Conservation (phyloP, 768 basidiomycete genomes). For the Russula ochroleuca region DNA sequence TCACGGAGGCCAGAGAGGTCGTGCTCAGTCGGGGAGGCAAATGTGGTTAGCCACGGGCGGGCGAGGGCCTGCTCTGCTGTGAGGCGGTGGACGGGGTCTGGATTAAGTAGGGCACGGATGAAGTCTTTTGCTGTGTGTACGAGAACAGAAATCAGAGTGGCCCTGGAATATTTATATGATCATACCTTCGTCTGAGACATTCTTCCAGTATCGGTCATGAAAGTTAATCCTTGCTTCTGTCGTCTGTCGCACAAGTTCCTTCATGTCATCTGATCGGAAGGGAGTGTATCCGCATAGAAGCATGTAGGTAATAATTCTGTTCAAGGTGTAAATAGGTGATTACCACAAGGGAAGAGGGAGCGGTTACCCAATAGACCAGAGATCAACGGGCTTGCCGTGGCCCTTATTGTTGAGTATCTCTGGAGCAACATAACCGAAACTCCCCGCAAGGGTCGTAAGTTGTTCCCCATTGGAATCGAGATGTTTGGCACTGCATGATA, state of each 20-base stretch:
- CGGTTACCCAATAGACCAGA: slow-evolving; percentile 86
- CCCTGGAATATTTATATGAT: slow-evolving; percentile 16
- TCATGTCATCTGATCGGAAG: slow-evolving; percentile 79
- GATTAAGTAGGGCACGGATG: slow-evolving; percentile 63
- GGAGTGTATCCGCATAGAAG: slow-evolving; percentile 94
- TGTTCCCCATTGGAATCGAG: slow-evolving; percentile 67
- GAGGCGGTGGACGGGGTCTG: slow-evolving; percentile 65
- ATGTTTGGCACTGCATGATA: slow-evolving; percentile 65
- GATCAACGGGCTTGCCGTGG: slow-evolving; percentile 88
- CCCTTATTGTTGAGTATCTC: slow-evolving; percentile 78
- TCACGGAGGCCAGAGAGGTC: slow-evolving; percentile 78
- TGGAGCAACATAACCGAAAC: slow-evolving; percentile 88
- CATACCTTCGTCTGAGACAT: slow-evolving; percentile 70
- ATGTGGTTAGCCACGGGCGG: slow-evolving; percentile 73
- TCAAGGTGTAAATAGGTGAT: background rate
- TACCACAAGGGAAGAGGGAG: slow-evolving; percentile 4
- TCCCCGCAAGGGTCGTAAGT: slow-evolving; percentile 68
- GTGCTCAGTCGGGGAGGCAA: slow-evolving; percentile 61
- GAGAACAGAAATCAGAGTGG: background rate
- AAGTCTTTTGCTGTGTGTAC: slow-evolving; percentile 70
- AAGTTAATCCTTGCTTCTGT: slow-evolving; percentile 81
- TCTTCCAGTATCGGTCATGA: slow-evolving; percentile 93
- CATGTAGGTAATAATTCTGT: slow-evolving; percentile 90
- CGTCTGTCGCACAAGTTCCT: slow-evolving; percentile 78
- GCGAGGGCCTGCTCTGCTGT: slow-evolving; percentile 68